Conservation (phyloP, 2,329 filamentous ascomycete species). For the Trematosphaeria pertusa region DNA sequence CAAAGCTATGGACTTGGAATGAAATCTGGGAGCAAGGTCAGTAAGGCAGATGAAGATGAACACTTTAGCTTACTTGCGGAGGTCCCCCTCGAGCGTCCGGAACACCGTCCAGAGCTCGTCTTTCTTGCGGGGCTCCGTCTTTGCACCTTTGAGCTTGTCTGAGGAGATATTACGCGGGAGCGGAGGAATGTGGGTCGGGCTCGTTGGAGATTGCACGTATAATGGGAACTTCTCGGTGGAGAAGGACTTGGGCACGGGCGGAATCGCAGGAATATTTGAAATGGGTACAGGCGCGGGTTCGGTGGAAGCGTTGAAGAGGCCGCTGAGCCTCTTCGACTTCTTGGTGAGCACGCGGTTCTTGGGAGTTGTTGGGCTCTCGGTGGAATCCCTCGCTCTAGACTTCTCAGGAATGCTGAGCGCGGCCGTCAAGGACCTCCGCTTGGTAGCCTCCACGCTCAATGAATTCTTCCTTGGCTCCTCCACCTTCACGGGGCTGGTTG, state of each 20-base stretch:
- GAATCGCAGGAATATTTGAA: constrained; percentile 43
- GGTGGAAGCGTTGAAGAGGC: constrained; percentile 35
- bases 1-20: constrained; percentile 73
- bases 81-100: constrained; percentile 71
- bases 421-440: constrained; percentile 32
- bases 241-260: constrained; percentile 56
- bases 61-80: constrained; percentile 62
- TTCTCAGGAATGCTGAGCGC: constrained; percentile 41
- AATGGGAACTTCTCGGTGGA: constrained; percentile 55
- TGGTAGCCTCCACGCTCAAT: constrained; percentile 25
- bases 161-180: constrained; percentile 51
- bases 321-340: constrained; percentile 45
- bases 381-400: constrained; percentile 26
- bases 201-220: constrained; percentile 42
- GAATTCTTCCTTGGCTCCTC: constrained; percentile 26
- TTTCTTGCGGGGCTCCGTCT: constrained; percentile 60
- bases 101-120: constrained; percentile 76
- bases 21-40: constrained; percentile 60
- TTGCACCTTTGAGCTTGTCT: constrained; percentile 50
- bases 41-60: neutral
- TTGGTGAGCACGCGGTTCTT: constrained; percentile 38
- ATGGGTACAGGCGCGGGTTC: constrained; percentile 6
- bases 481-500: constrained; percentile 9
- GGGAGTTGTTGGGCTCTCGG: constrained; percentile 20
- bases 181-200: constrained; percentile 50